Evolutionary conservation across 495 filamentous ascomycete genomes (phyloP).

Genomic region (Neurospora pannonica): DNA sequence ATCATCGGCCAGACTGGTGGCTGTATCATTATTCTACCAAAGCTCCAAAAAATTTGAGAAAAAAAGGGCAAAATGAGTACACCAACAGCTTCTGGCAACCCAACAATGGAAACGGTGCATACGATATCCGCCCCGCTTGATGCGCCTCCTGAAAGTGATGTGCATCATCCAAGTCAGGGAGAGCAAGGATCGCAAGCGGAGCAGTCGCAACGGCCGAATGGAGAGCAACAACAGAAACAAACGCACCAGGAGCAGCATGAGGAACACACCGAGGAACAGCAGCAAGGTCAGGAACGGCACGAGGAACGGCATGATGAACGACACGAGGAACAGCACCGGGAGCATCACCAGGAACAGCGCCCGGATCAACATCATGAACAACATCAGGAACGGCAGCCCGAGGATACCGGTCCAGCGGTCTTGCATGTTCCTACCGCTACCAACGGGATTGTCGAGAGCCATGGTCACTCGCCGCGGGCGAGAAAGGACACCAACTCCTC

Average conservation of each 20-base stretch:
- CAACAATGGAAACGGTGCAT: background rate
- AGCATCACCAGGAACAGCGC: conserved; percentile 20
- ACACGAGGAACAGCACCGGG: background rate
- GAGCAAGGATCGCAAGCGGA: background rate
- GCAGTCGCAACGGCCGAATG: background rate
- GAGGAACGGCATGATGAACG: background rate
- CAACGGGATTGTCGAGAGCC: conserved; percentile 22
- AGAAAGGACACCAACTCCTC: conserved; percentile 42
- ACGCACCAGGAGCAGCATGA: background rate
- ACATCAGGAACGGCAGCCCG: conserved; percentile 8
- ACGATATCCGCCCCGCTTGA: background rate
- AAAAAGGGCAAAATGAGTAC: background rate
- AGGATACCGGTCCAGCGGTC: conserved; percentile 13
- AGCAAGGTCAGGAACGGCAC: background rate
- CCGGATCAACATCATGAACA: conserved; percentile 12
- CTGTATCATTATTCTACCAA: background rate
- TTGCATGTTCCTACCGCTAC: conserved; percentile 12
- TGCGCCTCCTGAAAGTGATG: background rate
- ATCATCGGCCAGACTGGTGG: background rate
- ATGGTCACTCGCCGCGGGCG: conserved; percentile 26
- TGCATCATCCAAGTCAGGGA: background rate
- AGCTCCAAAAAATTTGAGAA: background rate
- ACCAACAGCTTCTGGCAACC: background rate
- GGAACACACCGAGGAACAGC: background rate
- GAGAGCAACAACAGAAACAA: background rate